These are phyloP conservation scores for Fusarium proliferatum DNA, from an alignment of 2,329 filamentous ascomycete genomes.

Conservation along the genomic window DNA sequence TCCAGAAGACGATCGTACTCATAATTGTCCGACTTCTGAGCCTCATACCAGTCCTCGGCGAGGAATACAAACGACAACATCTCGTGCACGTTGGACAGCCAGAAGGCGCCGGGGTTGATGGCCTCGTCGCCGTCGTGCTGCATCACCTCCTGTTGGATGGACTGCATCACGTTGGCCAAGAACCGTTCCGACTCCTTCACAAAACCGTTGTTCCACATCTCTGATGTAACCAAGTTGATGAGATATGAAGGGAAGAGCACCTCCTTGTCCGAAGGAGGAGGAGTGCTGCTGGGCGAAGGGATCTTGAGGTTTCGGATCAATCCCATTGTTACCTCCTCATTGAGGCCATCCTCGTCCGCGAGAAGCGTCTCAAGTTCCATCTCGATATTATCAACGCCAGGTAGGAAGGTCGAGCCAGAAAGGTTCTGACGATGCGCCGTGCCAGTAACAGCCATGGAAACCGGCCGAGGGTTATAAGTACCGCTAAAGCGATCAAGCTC, in stretches of 20 bases:
- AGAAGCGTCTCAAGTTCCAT: constrained; percentile 93
- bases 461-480: constrained; percentile 92
- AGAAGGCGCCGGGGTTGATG: constrained; percentile 97
- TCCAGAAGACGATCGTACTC: constrained; percentile 97
- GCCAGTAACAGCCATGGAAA: constrained; percentile 89
- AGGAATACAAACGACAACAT: constrained; percentile 99
- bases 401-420: constrained; percentile 80
- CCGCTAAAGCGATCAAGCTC: constrained; percentile 91
- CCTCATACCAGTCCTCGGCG: constrained; percentile 99
- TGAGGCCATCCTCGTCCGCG: constrained; percentile 93
- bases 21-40: constrained; percentile 98
- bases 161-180: constrained; percentile 99
- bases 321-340: constrained; percentile 96
- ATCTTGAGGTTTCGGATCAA: constrained; percentile 98
- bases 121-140: constrained; percentile 97
- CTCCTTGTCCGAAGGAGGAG: constrained; percentile 96
- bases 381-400: constrained; percentile 89
- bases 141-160: constrained; percentile 99
- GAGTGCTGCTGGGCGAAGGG: constrained; percentile 84
- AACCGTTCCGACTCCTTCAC: constrained; percentile 99
- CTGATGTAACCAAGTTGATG: constrained; percentile 98
- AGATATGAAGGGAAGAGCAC: constrained; percentile 98
- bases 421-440: constrained; percentile 76
- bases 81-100: constrained; percentile 98
- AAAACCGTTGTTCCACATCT: constrained; percentile 99